A percentile compares a stretch with the other conserved stretches of the same genome.
Conservation (phyloP, 2,329 filamentous ascomycete genomes). For the Elsinoe batatas region DNA sequence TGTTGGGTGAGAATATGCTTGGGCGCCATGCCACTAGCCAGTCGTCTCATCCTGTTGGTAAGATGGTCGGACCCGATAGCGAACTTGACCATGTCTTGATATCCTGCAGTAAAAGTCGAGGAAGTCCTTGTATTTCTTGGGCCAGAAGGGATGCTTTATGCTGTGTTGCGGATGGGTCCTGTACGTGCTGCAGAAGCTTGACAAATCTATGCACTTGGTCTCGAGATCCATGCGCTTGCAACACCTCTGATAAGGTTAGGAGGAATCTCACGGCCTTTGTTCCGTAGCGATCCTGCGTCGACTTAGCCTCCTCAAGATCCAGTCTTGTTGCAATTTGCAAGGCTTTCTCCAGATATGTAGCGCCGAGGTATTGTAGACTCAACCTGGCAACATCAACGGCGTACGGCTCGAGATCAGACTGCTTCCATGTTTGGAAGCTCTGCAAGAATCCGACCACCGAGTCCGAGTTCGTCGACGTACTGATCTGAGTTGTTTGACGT, state of each 20-base stretch:
- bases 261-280: conserved; percentile 7
- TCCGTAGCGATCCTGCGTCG: neutral
- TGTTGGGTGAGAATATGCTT: neutral
- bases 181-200: neutral
- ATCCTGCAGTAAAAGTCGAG: neutral
- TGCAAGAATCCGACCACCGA: neutral
- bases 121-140: neutral
- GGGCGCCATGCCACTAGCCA: neutral
- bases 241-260: neutral
- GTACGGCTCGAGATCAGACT: neutral
- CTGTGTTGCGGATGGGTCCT: neutral
- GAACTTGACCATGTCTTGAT: neutral
- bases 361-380: neutral
- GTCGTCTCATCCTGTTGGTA: neutral
- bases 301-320: neutral
- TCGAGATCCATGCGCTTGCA: conserved; percentile 1
- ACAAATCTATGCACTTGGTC: neutral
- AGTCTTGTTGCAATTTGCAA: neutral
- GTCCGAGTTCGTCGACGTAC: neutral
- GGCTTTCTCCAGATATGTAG: neutral
- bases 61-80: neutral
- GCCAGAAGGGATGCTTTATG: neutral
- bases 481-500: neutral
- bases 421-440: neutral
- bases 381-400: neutral